These are phyloP conservation scores for Mycocentrospora acerina DNA, from an alignment of 2,329 filamentous ascomycete genomes.

Conservation along the genomic window DNA sequence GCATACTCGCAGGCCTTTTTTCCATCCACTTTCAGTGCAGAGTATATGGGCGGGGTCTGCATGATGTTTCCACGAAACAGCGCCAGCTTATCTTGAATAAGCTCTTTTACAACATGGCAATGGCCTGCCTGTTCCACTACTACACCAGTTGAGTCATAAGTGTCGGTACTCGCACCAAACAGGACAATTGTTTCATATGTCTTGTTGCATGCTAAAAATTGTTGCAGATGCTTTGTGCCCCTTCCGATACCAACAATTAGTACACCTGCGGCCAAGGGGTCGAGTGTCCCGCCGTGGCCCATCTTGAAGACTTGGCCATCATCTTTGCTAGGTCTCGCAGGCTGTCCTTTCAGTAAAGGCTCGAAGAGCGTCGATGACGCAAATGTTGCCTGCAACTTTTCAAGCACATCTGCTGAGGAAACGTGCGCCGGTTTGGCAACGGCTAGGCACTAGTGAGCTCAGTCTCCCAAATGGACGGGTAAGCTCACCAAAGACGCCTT, in stretches of 20 bases:
- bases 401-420: constrained; percentile 25
- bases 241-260: constrained; percentile 34
- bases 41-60: constrained; percentile 32
- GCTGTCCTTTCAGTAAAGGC: constrained; percentile 16
- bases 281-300: constrained; percentile 35
- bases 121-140: constrained; percentile 12
- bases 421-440: constrained; percentile 24
- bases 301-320: constrained; percentile 27
- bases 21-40: constrained; percentile 33
- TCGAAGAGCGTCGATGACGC: constrained; percentile 19
- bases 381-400: constrained; percentile 24
- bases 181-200: constrained; percentile 31
- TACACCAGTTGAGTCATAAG: constrained; percentile 28
- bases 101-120: constrained; percentile 19
- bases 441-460: constrained; percentile 9
- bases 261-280: constrained; percentile 32
- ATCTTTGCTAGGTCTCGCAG: constrained; percentile 21
- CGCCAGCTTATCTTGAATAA: constrained; percentile 20
- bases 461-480: not conserved
- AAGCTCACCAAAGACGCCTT: constrained; percentile 27
- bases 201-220: constrained; percentile 29
- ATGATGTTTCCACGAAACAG: constrained; percentile 24
- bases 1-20: constrained; percentile 34
- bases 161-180: constrained; percentile 34
- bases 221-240: constrained; percentile 30